Conservation (phyloP, 179 eudicot species). For the Heliamphora pulchella region DNA sequence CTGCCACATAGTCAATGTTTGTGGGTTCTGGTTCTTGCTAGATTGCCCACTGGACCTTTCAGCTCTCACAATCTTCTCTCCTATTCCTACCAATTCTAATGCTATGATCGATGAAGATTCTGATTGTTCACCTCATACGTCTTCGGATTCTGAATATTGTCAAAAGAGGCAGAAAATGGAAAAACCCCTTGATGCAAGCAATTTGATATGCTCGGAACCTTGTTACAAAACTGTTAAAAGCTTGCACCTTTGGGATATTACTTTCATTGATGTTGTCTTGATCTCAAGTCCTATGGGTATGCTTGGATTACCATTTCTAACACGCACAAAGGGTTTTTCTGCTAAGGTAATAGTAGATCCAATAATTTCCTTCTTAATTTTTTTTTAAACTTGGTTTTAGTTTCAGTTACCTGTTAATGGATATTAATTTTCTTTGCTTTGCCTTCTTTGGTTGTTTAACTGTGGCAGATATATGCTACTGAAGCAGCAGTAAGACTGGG, state of each 20-base stretch:
- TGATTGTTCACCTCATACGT: constrained; percentile 21
- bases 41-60: constrained; percentile 94
- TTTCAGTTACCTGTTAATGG: neutral
- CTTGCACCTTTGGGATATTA: constrained; percentile 52
- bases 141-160: constrained; percentile 17
- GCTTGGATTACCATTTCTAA: constrained; percentile 85
- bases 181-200: constrained; percentile 26
- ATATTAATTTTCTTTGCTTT: neutral
- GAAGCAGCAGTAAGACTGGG: constrained; percentile 72
- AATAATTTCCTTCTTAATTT: constrained; percentile 3
- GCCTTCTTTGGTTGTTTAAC: constrained; percentile 8
- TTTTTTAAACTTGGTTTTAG: neutral
- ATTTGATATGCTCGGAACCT: constrained; percentile 54
- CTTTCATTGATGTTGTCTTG: constrained; percentile 59
- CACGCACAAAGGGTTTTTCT: constrained; percentile 49
- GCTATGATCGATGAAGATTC: constrained; percentile 23
- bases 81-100: constrained; percentile 35
- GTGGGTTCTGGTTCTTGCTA: constrained; percentile 56
- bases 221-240: constrained; percentile 54
- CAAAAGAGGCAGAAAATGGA: constrained; percentile 39
- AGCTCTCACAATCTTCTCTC: constrained; percentile 57
- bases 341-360: constrained; percentile 43
- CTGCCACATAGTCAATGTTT: constrained; percentile 52
- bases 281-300: constrained; percentile 85
- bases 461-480: constrained; percentile 66